Evolutionary conservation across 2,329 filamentous ascomycete species (phyloP), one percentile per base, ranked within the genome.

Genomic region (Xylaria multiplex): DNA sequence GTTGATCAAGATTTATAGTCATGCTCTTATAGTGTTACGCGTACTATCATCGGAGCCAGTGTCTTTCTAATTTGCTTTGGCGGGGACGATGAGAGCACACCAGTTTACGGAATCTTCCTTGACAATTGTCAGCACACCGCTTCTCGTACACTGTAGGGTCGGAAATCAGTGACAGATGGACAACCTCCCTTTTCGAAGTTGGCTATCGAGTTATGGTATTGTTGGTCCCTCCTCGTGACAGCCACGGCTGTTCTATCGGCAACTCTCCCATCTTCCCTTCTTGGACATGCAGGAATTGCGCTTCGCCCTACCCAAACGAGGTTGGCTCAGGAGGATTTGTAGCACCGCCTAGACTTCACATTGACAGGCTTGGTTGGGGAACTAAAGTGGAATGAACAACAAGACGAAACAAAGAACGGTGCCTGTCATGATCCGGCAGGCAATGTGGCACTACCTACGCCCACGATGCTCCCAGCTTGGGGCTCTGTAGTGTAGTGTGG

Each of bases 11-110:
- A 46, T 57, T 43, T 59, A 59, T 60, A 32, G 27, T 55, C 57
- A 64, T 57, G 52, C 61, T 58, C 56, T 64, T 52, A 59, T 61
- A 50, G 62, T 52, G 46, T 61, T 37, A 62, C 57, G 59, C 52
- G 59, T 59, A 54, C 46, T 54, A 62, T 42, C 24, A 43, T 40
- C 5, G 46, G 35, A 54, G 58, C 37, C 58, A 27, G 40, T 35
- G 46, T 52, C 37, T 48, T 52, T 46, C 49, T 59, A 37, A 45
- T 60, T 64, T 32, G 59, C 43, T 30, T n/a, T 45, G 42, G 59
- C 59, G 54, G 59, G 59, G 54, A 37, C 8, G 8, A 49, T 60
- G 24, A 59, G 59, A 19, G n/a, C 22, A 2, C 14, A 30, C 60
- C 46, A 16, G 45, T 57, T 64, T 64, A 19, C 60, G 22, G 24